Percentiles rank a stretch among this genome's conserved stretches.
These are phyloP conservation scores for Gynochthodes officinalis DNA, from an alignment of 257 asterid species.

Conservation along the genomic window DNA sequence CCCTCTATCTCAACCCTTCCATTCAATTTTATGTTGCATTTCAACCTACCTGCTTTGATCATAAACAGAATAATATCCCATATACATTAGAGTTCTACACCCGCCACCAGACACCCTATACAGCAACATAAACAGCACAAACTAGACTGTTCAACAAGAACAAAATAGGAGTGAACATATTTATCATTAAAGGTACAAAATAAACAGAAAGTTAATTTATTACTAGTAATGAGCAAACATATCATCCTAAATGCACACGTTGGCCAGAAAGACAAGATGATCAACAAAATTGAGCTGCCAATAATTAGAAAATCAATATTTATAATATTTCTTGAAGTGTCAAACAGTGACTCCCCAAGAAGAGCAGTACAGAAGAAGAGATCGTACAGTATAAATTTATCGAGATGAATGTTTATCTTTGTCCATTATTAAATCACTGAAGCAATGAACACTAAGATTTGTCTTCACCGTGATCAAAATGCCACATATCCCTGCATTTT, in stretches of 20 bases:
- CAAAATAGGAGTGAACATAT: not conserved
- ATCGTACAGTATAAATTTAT: not conserved
- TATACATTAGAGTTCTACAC: not conserved
- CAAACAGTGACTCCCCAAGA: not conserved
- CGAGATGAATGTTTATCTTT: not conserved
- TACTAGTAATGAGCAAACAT: not conserved
- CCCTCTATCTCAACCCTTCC: slow-evolving; percentile 48
- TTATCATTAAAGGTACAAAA: not conserved
- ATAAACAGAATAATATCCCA: not conserved
- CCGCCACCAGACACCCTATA: not conserved
- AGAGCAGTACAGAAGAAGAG: not conserved
- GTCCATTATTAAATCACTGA: not conserved
- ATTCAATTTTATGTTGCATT: slow-evolving; percentile 31
- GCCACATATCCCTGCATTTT: not conserved
- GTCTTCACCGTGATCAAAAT: not conserved
- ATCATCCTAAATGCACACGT: not conserved
- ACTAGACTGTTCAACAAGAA: not conserved
- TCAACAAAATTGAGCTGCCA: not conserved
- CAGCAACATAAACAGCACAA: not conserved
- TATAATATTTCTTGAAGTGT: not conserved
- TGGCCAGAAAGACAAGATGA: not conserved
- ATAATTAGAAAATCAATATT: not conserved
- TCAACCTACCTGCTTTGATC: slow-evolving; percentile 27
- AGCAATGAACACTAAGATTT: not conserved
- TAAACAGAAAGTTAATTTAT: not conserved